Conservation (phyloP, 164 flowering plant species). For the Stephania japonica region DNA sequence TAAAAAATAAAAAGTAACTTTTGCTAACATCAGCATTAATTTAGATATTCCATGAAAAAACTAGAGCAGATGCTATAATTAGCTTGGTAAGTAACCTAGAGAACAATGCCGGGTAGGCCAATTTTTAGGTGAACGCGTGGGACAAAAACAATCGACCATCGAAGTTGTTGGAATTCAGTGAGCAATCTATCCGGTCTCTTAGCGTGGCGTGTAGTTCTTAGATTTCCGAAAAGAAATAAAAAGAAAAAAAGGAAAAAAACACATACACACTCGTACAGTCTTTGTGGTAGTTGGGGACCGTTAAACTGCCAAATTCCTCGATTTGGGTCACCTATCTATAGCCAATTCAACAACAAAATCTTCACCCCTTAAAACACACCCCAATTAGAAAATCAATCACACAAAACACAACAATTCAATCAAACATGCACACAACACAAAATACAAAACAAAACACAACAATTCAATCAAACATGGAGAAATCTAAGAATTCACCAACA, state of each 20-base stretch:
- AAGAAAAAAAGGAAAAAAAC: too few species aligned
- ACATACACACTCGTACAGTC: too few species aligned
- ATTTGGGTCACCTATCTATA: background rate
- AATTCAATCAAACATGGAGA: conserved; percentile 14
- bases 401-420: background rate
- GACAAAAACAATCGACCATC: background rate
- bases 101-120: conserved; percentile 7
- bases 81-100: background rate
- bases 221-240: too few species aligned
- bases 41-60: background rate
- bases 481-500: conserved; percentile 18
- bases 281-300: conserved; percentile 14
- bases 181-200: conserved; percentile 15
- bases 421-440: too few species aligned
- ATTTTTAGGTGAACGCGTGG: conserved; percentile 16
- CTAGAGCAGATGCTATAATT: background rate
- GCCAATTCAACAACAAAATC: background rate
- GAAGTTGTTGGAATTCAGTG: conserved; percentile 22
- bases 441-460: too few species aligned
- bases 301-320: conserved; percentile 13
- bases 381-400: background rate
- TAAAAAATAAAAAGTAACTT: too few species aligned
- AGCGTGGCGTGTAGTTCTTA: conserved; percentile 31
- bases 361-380: background rate
- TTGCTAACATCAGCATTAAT: too few species aligned